Evolutionary conservation across 768 basidiomycete genomes (phyloP).

Genomic region (Lactarius evosmus): DNA sequence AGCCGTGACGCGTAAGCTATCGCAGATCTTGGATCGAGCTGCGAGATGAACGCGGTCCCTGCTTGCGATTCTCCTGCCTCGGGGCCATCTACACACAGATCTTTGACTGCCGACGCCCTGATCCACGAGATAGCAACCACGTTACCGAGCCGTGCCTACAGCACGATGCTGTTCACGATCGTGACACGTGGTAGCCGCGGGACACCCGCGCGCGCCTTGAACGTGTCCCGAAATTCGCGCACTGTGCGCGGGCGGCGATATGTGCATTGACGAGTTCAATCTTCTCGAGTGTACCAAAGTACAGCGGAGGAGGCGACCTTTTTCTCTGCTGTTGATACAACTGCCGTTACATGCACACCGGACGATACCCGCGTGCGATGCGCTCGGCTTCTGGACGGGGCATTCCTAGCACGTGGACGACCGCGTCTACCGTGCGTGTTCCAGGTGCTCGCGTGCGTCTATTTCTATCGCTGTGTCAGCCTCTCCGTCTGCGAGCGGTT

Average conservation of each 20-base stretch:
- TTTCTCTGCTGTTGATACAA: constrained; percentile 31
- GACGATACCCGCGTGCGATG: constrained; percentile 42
- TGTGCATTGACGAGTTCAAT: no score
- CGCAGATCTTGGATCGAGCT: no score
- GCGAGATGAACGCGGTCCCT: constrained; percentile 46
- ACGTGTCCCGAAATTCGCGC: constrained; percentile 45
- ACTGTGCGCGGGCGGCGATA: constrained; percentile 36
- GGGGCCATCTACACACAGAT: constrained; percentile 42
- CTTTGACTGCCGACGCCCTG: constrained; percentile 75
- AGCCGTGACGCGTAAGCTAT: constrained; percentile 86
- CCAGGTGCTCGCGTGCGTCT: constrained; percentile 52
- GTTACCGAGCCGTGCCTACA: constrained; percentile 48
- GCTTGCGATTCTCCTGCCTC: constrained; percentile 36
- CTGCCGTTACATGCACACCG: constrained; percentile 35
- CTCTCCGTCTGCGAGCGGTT: constrained; percentile 59
- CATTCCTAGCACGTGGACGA: constrained; percentile 52
- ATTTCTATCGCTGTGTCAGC: constrained; percentile 71
- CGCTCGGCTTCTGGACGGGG: constrained; percentile 50
- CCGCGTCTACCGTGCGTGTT: constrained; percentile 52
- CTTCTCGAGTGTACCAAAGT: constrained; percentile 77
- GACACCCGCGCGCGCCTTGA: constrained; percentile 50
- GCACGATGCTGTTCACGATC: constrained; percentile 61
- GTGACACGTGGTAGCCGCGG: constrained; percentile 76
- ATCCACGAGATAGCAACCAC: constrained; percentile 75
- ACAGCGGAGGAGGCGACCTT: constrained; percentile 52